Conservation (phyloP, 371 early-diverging fungal species). For the Haplosporangium sp. region DNA sequence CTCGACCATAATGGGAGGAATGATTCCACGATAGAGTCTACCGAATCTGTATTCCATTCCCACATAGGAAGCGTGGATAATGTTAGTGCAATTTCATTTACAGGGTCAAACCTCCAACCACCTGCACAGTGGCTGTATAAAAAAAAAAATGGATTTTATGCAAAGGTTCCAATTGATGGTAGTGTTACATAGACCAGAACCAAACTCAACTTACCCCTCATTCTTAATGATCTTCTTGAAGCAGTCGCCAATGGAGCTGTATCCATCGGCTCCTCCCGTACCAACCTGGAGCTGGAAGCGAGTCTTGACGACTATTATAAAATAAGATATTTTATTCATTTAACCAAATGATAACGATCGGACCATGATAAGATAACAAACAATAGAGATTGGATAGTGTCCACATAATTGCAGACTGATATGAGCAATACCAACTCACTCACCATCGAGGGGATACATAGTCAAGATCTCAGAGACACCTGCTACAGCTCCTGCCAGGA, state of each 20-base stretch:
- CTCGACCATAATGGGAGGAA: conserved; percentile 97
- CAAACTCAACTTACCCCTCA: conserved; percentile 79
- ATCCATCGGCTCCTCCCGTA: conserved; percentile 69
- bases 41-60: conserved; percentile 59
- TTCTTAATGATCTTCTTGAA: conserved; percentile 88
- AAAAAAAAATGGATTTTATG: background rate
- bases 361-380: background rate
- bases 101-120: no score
- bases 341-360: no score
- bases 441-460: conserved; percentile 97
- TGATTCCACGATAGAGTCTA: conserved; percentile 93
- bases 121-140: background rate
- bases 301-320: conserved; percentile 90
- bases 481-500: conserved; percentile 94
- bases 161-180: background rate
- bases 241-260: conserved; percentile 80
- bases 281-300: conserved; percentile 94
- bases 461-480: conserved; percentile 95
- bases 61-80: no score
- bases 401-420: conserved; percentile 4
- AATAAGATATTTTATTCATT: background rate
- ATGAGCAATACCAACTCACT: background rate
- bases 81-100: no score
- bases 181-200: background rate
- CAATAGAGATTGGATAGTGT: conserved; percentile 4